Evolutionary conservation across 495 filamentous ascomycete species (phyloP), one percentile per base, ranked within the genome.

Genomic region (Penicillium canescens): DNA sequence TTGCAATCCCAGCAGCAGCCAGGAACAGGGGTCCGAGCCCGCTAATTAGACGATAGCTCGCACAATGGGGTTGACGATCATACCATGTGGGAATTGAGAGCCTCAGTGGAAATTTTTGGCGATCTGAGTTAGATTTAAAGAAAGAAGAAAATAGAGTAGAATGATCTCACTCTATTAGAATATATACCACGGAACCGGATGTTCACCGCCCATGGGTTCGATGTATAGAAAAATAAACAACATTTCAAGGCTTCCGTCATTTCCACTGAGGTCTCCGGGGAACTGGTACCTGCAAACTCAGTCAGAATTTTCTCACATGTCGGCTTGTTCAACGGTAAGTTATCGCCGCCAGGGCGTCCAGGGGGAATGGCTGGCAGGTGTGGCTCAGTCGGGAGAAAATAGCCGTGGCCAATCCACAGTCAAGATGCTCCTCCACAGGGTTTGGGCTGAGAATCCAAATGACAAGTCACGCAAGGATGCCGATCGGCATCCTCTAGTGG

Each of bases 261-360:
- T 51, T 28, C 20, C 12, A 42, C 9, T 50, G 46, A 44, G 35
- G 35, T 50, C 28, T 49, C 52, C 52, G 39, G 34, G 51, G 44
- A 12, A 40, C 52, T 43, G 52, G 46, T 41, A 48, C 50, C 35
- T n/a, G 2, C 24, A 42, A 42, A 42, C 40, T 51, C 13, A 47
- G 37, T 54, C 46, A 56, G 54, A 56, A 23, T 56, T 56, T 56
- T 56, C 46, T n/a, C n/a, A 26, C 35, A 40, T 23, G 23, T 53
- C 35, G n/a, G 36, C 23, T 41, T 36, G 44, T 48, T 45, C 49
- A 49, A 55, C 33, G 26, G 34, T 54, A 37, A 23, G 12, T 12
- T 26, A 23, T 31, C 16, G 36, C 46, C 23, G 10, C 13, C 14
- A 40, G 28, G 23, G 28, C 28, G 28, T 10, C 8, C 18, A 47